Base-by-base conservation (phyloP, 1,284 basidiomycete species). In the Peniophora sp. region DNA sequence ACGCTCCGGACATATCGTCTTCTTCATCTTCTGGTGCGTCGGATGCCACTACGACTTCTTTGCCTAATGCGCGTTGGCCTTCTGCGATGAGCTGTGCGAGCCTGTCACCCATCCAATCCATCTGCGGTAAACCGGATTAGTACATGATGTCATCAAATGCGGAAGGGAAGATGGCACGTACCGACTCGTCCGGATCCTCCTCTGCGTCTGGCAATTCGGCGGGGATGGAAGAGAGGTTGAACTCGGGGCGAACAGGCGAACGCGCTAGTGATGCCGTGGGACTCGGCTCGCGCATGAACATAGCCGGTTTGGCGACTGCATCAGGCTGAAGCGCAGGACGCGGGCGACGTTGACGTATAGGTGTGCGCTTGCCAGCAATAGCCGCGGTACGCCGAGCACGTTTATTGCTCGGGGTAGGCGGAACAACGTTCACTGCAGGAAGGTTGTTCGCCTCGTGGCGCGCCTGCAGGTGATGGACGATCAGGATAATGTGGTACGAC, bases 61-160 rank as follows among this genome's bases (percentile, higher is more conserved):
- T 70, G 14, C 77, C 78, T 10, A 89, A 72, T 0, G 86, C 87
- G 47, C 75, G 78, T 60, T 85, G 80, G 14, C 87, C 87, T 57
- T 89, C 80, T 59, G 80, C 77, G 55, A 89, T 88, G 43, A 89
- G 75, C 53, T 66, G 67, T n/a, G 76, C 65, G 27, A 89, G 73
- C 57, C 77, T 76, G 55, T 76, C 81, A 9, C 83, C 80, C 53
- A 89, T 83, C 83, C 83, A 85, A 55, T 85, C 82, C 81, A 89
- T 87, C 72, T 87, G 56, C 22, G 23, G 23, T 2, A 50, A 16
- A 34, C 11, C 12, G 27, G 5, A 14, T 32, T 19, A 16, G 45
- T 55, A 14, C 52, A 41, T 27, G 19, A 1, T 6, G 8, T n/a
- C 19, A 41, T 41, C n/a, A 41, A 20, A 41, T n/a, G 3, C 47